phyloP scores from a whole-genome alignment of 2,329 filamentous ascomycete genomes.

The Cephalotrichum gorgonifer region DNA sequence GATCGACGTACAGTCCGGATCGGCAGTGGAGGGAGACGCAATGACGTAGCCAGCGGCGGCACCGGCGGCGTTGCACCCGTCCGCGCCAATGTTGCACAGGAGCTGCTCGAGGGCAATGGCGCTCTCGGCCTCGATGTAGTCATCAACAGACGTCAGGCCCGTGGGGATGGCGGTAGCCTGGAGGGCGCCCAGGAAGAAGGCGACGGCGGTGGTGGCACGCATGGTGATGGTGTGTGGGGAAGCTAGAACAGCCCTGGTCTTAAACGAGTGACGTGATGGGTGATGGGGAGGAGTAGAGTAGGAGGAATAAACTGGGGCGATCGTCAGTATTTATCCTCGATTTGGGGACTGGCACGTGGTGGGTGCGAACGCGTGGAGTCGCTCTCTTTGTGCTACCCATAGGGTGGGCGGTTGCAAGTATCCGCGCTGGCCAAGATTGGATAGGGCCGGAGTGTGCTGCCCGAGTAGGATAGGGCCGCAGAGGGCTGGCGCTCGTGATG shows the following conservation, averaged over 20 bases:
- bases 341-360: no score
- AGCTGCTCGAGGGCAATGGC: constrained; percentile 40
- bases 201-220: neutral
- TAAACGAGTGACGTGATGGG: no score
- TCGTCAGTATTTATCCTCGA: no score
- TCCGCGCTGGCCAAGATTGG: no score
- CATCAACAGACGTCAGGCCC: constrained; percentile 23
- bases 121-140: constrained; percentile 41
- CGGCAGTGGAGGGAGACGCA: constrained; percentile 41
- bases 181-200: neutral
- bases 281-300: no score
- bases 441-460: no score
- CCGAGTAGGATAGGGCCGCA: no score
- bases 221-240: neutral
- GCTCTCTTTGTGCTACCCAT: no score
- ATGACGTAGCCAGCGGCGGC: constrained; percentile 42
- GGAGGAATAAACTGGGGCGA: no score
- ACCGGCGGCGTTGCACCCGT: constrained; percentile 36
- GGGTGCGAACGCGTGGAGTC: no score
- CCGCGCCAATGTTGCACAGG: constrained; percentile 48
- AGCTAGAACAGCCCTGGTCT: neutral
- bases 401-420: no score
- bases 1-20: constrained; percentile 43
- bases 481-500: no score
- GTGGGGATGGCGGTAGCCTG: neutral